These are phyloP conservation scores for Oryza rufipogon DNA, from an alignment of 176 grass and related monocot genomes.

Conservation along the genomic window DNA sequence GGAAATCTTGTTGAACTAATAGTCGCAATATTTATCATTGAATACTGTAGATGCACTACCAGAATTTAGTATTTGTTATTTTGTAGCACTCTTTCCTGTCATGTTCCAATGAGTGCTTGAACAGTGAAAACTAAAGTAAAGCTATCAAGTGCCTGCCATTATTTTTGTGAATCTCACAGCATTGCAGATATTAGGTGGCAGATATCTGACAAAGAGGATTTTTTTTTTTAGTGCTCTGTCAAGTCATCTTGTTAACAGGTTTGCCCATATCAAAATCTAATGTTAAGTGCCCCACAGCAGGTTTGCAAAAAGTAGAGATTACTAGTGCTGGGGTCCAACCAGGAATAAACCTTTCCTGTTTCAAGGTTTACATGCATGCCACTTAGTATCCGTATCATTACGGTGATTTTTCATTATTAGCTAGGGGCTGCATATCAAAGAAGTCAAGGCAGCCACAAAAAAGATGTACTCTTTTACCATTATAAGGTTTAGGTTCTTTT, in stretches of 20 bases:
- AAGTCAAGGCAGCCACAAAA: not conserved
- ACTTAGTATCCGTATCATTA: conserved; percentile 38
- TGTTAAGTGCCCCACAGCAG: conserved; percentile 34
- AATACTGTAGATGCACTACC: not conserved
- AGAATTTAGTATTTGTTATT: conserved; percentile 8
- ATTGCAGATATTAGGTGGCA: conserved; percentile 31
- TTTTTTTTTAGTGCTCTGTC: conserved; percentile 37
- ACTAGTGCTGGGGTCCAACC: conserved; percentile 38
- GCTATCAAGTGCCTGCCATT: conserved; percentile 18
- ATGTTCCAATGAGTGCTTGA: conserved; percentile 29
- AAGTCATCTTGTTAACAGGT: conserved; percentile 46
- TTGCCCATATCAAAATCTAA: conserved; percentile 42
- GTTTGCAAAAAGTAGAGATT: conserved; percentile 40
- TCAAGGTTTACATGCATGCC: conserved; percentile 45
- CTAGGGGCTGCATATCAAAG: too few species aligned
- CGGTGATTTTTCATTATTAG: conserved; percentile 32
- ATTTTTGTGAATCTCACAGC: conserved; percentile 17
- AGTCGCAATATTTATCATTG: conserved; percentile 2
- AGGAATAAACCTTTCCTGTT: conserved; percentile 38
- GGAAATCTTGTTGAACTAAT: conserved; percentile 22
- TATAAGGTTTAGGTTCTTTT: conserved; percentile 15
- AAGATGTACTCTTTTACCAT: not conserved
- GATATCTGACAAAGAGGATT: conserved; percentile 25
- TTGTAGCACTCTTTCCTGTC: conserved; percentile 11
- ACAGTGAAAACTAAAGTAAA: conserved; percentile 32